These are phyloP conservation scores for Phoma herbarum DNA, from an alignment of 2,329 filamentous ascomycete species.

Conservation along the genomic window DNA sequence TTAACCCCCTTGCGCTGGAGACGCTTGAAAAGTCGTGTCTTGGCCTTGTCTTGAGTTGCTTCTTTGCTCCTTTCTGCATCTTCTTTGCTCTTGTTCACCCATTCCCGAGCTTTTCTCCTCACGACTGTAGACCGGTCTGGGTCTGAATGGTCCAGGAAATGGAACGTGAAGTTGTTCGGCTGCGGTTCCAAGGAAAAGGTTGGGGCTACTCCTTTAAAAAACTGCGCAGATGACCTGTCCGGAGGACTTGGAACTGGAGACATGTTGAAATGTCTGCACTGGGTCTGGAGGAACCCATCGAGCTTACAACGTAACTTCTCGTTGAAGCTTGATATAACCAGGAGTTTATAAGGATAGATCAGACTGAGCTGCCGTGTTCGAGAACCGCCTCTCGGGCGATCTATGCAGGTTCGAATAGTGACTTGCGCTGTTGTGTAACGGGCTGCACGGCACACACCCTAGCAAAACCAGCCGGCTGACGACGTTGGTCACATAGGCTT, in stretches of 20 bases:
- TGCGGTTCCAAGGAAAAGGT: not conserved
- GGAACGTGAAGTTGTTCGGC: not conserved
- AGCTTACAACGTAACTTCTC: not conserved
- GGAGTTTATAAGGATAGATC: too few species aligned
- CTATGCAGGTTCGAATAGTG: not conserved
- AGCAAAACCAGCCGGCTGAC: slow-evolving; percentile 7
- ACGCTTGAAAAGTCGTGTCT: not conserved
- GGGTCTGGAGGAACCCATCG: not conserved
- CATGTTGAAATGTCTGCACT: not conserved
- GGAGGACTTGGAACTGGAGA: not conserved
- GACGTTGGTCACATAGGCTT: not conserved
- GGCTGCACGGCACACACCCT: not conserved
- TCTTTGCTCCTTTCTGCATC: not conserved
- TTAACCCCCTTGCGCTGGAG: not conserved
- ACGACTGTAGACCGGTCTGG: not conserved
- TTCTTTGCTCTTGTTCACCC: slow-evolving; percentile 3
- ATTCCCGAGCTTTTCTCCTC: not conserved
- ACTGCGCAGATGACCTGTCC: not conserved
- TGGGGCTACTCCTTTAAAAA: not conserved
- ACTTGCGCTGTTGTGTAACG: not conserved
- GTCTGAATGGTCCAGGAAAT: not conserved
- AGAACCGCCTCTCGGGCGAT: not conserved
- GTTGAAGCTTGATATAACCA: not conserved
- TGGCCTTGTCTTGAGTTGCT: not conserved
- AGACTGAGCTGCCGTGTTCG: not conserved